Percentiles rank a stretch among this genome's conserved stretches.
phyloP scores from a whole-genome alignment of 2,329 filamentous ascomycete species.

The Paraphaeosphaeria sporulosa region DNA sequence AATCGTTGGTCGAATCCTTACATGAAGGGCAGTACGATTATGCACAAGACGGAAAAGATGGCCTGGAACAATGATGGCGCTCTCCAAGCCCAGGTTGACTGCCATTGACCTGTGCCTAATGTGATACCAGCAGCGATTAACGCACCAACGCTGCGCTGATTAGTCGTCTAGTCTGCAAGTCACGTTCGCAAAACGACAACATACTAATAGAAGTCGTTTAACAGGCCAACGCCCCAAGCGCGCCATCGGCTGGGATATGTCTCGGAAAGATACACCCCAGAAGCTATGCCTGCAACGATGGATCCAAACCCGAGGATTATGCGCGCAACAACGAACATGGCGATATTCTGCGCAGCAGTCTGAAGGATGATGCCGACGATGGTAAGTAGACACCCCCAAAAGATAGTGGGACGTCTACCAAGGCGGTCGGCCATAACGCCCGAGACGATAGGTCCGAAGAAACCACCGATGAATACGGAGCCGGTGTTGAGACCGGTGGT shows the following conservation, averaged over 20 bases:
- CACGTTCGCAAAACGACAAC: conserved; percentile 17
- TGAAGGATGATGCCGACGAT: conserved; percentile 10
- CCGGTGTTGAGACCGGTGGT: conserved; percentile 13
- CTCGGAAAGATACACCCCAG: conserved; percentile 59
- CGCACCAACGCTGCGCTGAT: neutral
- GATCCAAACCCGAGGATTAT: conserved; percentile 59
- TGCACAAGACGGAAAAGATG: conserved; percentile 51
- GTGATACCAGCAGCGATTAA: conserved; percentile 60
- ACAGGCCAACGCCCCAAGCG: conserved; percentile 54
- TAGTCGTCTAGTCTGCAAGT: conserved; percentile 35
- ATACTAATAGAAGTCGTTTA: conserved; percentile 9
- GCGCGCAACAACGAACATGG: conserved; percentile 16
- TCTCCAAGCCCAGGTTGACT: conserved; percentile 58
- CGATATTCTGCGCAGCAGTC: conserved; percentile 14
- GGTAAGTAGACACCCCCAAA: conserved; percentile 1
- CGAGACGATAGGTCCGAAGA: neutral
- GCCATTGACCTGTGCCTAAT: conserved; percentile 47
- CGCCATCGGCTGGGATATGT: conserved; percentile 56
- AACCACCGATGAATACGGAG: conserved; percentile 8
- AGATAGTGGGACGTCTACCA: conserved; percentile 11
- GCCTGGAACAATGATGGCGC: conserved; percentile 55
- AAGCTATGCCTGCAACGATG: conserved; percentile 54
- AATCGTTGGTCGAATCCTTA: conserved; percentile 30
- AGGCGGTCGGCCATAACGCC: neutral
- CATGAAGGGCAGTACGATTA: conserved; percentile 54